Evolutionary conservation across 2,329 filamentous ascomycete genomes (phyloP), one percentile per base, ranked within the genome.

Genomic region (Massarina eburnea): DNA sequence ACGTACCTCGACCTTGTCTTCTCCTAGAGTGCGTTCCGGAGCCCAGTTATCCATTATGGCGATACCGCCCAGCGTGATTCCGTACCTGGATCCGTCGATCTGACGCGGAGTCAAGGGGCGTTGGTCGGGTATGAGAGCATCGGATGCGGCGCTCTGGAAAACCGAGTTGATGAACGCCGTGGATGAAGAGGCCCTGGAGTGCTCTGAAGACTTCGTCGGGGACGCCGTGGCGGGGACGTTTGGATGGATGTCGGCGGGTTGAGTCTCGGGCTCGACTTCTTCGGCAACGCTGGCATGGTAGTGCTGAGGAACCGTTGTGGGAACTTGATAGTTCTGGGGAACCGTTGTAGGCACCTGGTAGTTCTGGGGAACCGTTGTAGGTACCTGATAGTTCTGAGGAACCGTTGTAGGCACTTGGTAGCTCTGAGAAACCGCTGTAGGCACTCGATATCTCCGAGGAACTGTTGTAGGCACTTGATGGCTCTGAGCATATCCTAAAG

Each of bases 1-100:
- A 35, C 15, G 8, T 12, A 18, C 5, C 6, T 8, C 7, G 4
- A 14, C 15, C 32, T 14, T 14, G 8, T 18, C 32, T 5, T 14
- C 15, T 6, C 20, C 21, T 4, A 3, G 24, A 8, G 12, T 39
- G 21, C 15, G 7, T 6, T n/a, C 10, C 36, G 51, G 49, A 9
- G 42, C 41, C 59, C 59, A 61, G 9, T 14, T 10, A 7, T 55
- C 51, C 1, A 45, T 47, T 1, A 46, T n/a, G 1, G 48, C 58
- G 4, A 59, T 45, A 12, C 44, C 43, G 14, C 15, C n/a, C 2
- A 41, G 17, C 4, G 7, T 4, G 12, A 40, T 15, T 19, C 38
- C 38, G 20, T 40, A 40, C 26, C 38, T 40, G 15, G 7, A 32
- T 3, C 38, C 38, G 27, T 40, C 38, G 15, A 6, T 10, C 27